Evolutionary conservation across 768 basidiomycete species (phyloP).

Genomic region (Russula compacta): DNA sequence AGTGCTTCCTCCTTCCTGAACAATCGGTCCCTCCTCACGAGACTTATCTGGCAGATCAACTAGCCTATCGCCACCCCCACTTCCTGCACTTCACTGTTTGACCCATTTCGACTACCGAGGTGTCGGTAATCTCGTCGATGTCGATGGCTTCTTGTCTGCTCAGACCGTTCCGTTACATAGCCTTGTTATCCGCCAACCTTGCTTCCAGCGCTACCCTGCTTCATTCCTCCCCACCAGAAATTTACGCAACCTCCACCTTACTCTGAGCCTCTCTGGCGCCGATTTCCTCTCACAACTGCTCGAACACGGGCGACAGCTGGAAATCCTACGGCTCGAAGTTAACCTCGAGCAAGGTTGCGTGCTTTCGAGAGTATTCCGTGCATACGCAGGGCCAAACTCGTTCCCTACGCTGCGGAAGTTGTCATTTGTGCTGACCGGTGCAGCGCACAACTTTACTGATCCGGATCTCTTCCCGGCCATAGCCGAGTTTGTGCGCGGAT

Average conservation of each 20-base stretch:
- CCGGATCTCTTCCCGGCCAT: constrained; percentile 62
- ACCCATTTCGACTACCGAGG: constrained; percentile 28
- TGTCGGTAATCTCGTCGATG: constrained; percentile 31
- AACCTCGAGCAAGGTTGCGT: constrained; percentile 30
- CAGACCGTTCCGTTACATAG: constrained; percentile 9
- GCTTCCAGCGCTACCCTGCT: constrained; percentile 36
- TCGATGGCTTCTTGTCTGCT: constrained; percentile 35
- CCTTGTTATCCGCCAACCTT: constrained; percentile 5
- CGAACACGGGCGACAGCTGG: constrained; percentile 51
- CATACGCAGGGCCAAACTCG: constrained; percentile 23
- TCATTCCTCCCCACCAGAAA: constrained; percentile 48
- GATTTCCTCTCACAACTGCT: constrained; percentile 53
- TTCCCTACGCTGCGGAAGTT: constrained; percentile 63
- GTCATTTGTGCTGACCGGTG: constrained; percentile 32
- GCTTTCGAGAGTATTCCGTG: constrained; percentile 43
- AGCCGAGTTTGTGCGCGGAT: constrained; percentile 53
- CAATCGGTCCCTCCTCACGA: not conserved
- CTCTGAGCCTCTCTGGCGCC: constrained; percentile 41
- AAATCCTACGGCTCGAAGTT: constrained; percentile 48
- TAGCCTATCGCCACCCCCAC: not conserved
- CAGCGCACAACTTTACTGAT: constrained; percentile 32
- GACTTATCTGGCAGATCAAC: not conserved
- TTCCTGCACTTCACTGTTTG: constrained; percentile 17
- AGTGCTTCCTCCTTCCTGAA: constrained; percentile 15
- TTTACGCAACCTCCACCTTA: constrained; percentile 51